Conservation (phyloP, 2,329 filamentous ascomycete genomes). For the Cryphonectria parasitica region DNA sequence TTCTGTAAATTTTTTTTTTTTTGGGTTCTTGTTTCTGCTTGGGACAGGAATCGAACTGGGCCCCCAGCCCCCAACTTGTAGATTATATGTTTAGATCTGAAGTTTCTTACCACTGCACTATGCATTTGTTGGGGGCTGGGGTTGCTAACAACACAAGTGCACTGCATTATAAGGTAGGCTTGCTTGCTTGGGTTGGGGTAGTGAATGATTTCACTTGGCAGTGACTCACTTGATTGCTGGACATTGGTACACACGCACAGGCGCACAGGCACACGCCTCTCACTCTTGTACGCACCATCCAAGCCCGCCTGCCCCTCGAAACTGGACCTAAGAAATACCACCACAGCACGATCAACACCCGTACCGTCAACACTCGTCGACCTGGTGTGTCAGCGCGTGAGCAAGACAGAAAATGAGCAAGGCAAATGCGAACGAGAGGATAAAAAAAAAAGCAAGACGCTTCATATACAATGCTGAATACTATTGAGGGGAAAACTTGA, state of each 20-base stretch:
- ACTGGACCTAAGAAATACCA: background rate
- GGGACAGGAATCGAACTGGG: background rate
- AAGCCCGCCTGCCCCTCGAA: background rate
- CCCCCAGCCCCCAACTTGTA: constrained; percentile 1
- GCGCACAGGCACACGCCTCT: too few relatives aligned
- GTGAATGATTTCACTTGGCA: background rate
- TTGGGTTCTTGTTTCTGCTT: background rate
- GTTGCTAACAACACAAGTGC: background rate
- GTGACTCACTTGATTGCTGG: background rate
- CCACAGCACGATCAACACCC: background rate
- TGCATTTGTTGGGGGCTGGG: background rate
- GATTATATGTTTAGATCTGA: background rate
- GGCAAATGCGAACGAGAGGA: background rate
- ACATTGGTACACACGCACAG: background rate
- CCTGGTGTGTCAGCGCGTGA: background rate
- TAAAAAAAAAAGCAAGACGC: background rate
- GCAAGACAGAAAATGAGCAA: background rate
- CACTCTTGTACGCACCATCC: background rate
- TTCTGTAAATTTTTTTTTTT: background rate
- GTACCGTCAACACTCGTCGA: background rate
- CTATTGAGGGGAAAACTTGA: background rate
- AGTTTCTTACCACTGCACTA: constrained; percentile 5
- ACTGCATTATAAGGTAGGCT: background rate
- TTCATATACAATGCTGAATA: constrained; percentile 2
- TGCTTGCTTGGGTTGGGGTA: background rate